Conservation (phyloP, 148 eudicot genomes). For the Diospyros kaki region DNA sequence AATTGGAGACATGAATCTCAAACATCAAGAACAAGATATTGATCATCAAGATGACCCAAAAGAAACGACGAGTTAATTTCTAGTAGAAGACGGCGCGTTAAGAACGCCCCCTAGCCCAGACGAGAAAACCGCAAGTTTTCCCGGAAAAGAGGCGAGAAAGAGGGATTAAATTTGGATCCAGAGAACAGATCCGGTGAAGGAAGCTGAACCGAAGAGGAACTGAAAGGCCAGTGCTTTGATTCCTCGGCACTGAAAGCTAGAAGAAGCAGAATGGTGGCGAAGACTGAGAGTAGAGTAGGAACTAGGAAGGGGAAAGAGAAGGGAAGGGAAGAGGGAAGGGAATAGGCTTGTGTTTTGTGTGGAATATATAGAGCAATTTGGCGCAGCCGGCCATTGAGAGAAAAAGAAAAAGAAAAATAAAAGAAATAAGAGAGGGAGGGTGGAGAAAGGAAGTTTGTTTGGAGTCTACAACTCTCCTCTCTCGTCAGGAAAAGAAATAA, state of each 20-base stretch:
- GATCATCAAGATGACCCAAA: conserved; percentile 41
- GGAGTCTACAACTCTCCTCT: conserved; percentile 16
- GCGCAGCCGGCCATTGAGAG: background rate
- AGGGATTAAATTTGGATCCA: background rate
- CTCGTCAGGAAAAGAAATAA: background rate
- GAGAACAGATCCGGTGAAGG: background rate
- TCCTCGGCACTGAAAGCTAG: conserved; percentile 6
- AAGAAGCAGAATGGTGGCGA: background rate
- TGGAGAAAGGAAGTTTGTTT: conserved; percentile 1
- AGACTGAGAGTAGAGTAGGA: background rate
- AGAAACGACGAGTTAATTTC: background rate
- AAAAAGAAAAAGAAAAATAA: background rate
- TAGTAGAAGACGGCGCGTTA: background rate
- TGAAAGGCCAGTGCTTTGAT: conserved; percentile 5
- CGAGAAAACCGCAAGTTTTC: background rate
- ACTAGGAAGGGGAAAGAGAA: conserved; percentile 1
- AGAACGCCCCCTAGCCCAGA: background rate
- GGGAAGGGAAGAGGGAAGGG: conserved; percentile 14
- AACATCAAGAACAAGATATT: conserved; percentile 55
- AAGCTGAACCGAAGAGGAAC: conserved; percentile 7
- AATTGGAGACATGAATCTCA: conserved; percentile 87
- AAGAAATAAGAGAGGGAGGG: background rate
- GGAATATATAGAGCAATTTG: conserved; percentile 20
- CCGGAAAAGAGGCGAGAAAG: background rate
- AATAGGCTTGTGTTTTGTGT: background rate